These are phyloP conservation scores for Nannochloropsis salina DNA, from an alignment of 108 stramenopile species.

Conservation along the genomic window DNA sequence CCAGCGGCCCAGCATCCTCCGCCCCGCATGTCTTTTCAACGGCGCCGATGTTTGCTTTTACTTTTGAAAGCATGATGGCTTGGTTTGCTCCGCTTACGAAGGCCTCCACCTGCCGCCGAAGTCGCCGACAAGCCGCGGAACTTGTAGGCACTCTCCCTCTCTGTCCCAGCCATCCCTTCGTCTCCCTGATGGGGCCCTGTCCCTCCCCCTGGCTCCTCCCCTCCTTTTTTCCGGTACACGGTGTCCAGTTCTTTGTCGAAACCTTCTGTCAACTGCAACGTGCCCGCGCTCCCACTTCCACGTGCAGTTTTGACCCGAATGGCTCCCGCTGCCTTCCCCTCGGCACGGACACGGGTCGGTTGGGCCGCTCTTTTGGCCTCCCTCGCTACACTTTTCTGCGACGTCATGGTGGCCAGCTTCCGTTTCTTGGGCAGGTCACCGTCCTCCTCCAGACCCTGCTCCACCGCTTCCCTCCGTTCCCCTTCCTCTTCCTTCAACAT, in stretches of 20 bases:
- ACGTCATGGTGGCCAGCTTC: background rate
- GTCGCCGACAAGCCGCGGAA: slow-evolving; percentile 4
- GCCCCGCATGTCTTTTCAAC: background rate
- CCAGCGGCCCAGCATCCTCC: no score
- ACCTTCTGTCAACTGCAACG: background rate
- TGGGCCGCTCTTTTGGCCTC: slow-evolving; percentile 21
- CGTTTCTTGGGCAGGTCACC: background rate
- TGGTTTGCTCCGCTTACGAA: slow-evolving; percentile 49
- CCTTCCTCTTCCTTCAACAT: slow-evolving; percentile 49
- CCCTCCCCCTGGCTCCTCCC: background rate
- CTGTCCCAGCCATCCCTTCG: background rate
- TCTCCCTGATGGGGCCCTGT: background rate
- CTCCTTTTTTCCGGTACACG: background rate
- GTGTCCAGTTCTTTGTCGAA: slow-evolving; percentile 26
- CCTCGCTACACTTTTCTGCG: background rate
- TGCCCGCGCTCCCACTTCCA: slow-evolving; percentile 24
- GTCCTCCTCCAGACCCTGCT: background rate
- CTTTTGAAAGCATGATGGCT: slow-evolving; percentile 47
- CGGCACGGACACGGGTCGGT: slow-evolving; percentile 5
- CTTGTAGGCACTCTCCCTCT: slow-evolving; percentile 18
- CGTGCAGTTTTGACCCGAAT: background rate
- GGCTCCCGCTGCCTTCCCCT: slow-evolving; percentile 20
- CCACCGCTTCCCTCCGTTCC: slow-evolving; percentile 26
- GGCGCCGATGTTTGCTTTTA: slow-evolving; percentile 41
- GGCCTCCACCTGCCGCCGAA: background rate